phyloP scores from a whole-genome alignment of 1,284 basidiomycete species.

The Cutaneotrichosporon sp. region DNA sequence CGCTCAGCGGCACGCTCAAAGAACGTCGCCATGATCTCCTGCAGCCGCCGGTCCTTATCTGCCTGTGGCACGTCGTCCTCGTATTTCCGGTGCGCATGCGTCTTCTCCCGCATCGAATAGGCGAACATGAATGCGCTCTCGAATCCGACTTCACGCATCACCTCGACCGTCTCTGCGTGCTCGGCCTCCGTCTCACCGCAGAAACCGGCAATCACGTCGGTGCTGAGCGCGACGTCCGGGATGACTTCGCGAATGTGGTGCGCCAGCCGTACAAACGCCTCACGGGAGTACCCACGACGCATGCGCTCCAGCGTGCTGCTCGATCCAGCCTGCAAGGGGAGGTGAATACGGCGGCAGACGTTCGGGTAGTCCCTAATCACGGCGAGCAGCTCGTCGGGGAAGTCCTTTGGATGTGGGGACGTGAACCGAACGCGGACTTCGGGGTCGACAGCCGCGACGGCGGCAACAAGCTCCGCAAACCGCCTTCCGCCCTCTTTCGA shows the following conservation, averaged over 20 bases:
- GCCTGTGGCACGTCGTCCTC: neutral
- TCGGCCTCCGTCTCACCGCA: constrained; percentile 5
- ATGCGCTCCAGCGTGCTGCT: constrained; percentile 1
- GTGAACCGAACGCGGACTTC: constrained; percentile 5
- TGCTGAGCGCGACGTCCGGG: constrained; percentile 2
- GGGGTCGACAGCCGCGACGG: constrained; percentile 2
- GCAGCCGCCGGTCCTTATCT: constrained; percentile 3
- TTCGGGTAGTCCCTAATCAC: constrained; percentile 6
- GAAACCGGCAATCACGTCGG: constrained; percentile 5
- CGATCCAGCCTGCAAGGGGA: neutral
- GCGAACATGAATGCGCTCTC: constrained; percentile 7
- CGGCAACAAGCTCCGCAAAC: constrained; percentile 3
- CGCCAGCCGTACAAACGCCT: neutral
- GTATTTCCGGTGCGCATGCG: constrained; percentile 7
- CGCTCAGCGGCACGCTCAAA: neutral
- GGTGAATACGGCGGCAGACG: constrained; percentile 4
- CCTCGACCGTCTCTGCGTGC: constrained; percentile 2
- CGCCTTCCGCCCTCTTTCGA: constrained; percentile 3
- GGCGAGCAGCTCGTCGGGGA: constrained; percentile 4
- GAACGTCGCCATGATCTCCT: constrained; percentile 4
- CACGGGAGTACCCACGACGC: constrained; percentile 5
- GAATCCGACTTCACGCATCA: constrained; percentile 5
- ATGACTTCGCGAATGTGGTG: constrained; percentile 1
- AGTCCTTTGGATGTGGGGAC: constrained; percentile 4
- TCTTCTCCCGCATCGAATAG: constrained; percentile 6